A percentile compares a stretch with the other conserved stretches of the same genome.
Evolutionary conservation across 805 yeast species (phyloP).

Genomic region (Maudiozyma bulderi): DNA sequence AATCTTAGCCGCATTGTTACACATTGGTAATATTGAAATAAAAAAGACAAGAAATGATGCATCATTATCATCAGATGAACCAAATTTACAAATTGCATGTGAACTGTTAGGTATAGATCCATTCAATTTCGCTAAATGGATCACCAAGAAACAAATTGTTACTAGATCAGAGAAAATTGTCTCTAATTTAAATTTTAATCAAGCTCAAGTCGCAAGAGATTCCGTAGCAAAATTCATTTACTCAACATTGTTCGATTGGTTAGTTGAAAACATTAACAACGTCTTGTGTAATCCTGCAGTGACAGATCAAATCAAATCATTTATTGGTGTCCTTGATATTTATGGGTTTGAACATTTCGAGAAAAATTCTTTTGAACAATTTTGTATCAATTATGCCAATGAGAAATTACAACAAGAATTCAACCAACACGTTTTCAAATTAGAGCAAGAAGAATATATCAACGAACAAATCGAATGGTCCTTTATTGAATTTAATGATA

Average conservation of each 20-base stretch:
- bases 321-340: slow-evolving; percentile 94
- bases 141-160: slow-evolving; percentile 79
- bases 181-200: slow-evolving; percentile 70
- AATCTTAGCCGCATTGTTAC: slow-evolving; percentile 78
- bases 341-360: slow-evolving; percentile 97
- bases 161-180: slow-evolving; percentile 90
- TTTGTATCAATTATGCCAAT: slow-evolving; percentile 93
- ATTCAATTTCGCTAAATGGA: slow-evolving; percentile 72
- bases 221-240: slow-evolving; percentile 94
- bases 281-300: slow-evolving; percentile 75
- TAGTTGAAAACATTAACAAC: slow-evolving; percentile 71
- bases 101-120: slow-evolving; percentile 77
- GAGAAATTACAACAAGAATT: slow-evolving; percentile 96
- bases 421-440: slow-evolving; percentile 92
- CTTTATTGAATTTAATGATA: slow-evolving; percentile 89
- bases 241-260: slow-evolving; percentile 91
- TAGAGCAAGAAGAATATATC: slow-evolving; percentile 92
- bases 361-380: slow-evolving; percentile 90
- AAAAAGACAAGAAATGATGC: slow-evolving; percentile 81
- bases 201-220: slow-evolving; percentile 86
- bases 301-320: slow-evolving; percentile 48
- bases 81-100: slow-evolving; percentile 72
- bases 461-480: slow-evolving; percentile 93
- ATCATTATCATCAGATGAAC: slow-evolving; percentile 73
- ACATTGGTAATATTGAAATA: slow-evolving; percentile 85